A percentile compares a stretch with the other conserved stretches of the same genome.
Evolutionary conservation across 2,329 filamentous ascomycete genomes (phyloP).

Genomic region (Fusarium sp.): DNA sequence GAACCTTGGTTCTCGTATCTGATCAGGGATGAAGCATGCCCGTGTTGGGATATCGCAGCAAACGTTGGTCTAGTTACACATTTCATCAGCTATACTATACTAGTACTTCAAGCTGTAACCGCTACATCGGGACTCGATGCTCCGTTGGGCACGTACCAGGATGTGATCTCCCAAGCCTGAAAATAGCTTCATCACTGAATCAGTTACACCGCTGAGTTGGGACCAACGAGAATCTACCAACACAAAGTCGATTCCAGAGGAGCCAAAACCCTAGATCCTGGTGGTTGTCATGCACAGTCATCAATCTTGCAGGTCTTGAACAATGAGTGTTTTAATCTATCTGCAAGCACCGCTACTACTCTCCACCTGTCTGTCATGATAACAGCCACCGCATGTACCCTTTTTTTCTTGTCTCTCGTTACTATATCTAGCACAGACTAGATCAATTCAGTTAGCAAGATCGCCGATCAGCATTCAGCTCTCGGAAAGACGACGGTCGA

Average conservation of each 20-base stretch:
- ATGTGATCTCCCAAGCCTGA: neutral
- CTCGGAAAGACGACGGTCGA: neutral
- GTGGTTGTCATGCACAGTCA: constrained; percentile 1
- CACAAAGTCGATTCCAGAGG: neutral
- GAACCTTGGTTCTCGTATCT: neutral
- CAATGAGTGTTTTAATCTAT: too few species aligned
- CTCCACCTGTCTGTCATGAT: constrained; percentile 6
- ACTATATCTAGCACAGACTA: too few species aligned
- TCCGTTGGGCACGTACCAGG: constrained; percentile 13
- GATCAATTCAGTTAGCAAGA: neutral
- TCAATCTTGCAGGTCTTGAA: constrained; percentile 13
- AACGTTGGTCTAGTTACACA: neutral
- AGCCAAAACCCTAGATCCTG: constrained; percentile 9
- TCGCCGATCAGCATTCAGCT: constrained; percentile 21
- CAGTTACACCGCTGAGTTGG: neutral
- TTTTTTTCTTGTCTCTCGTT: too few species aligned
- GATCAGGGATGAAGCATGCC: constrained; percentile 10
- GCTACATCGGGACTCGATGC: constrained; percentile 1
- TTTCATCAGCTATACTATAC: constrained; percentile 4
- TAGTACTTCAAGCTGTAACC: neutral
- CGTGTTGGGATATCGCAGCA: too few species aligned
- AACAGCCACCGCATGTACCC: constrained; percentile 3
- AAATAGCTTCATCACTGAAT: constrained; percentile 14
- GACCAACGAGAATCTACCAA: neutral
- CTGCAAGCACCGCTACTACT: too few species aligned